A percentile compares a stretch with the other conserved stretches of the same genome.
These are phyloP conservation scores for Xylaria sp. DNA, from an alignment of 2,329 filamentous ascomycete species.

Conservation along the genomic window DNA sequence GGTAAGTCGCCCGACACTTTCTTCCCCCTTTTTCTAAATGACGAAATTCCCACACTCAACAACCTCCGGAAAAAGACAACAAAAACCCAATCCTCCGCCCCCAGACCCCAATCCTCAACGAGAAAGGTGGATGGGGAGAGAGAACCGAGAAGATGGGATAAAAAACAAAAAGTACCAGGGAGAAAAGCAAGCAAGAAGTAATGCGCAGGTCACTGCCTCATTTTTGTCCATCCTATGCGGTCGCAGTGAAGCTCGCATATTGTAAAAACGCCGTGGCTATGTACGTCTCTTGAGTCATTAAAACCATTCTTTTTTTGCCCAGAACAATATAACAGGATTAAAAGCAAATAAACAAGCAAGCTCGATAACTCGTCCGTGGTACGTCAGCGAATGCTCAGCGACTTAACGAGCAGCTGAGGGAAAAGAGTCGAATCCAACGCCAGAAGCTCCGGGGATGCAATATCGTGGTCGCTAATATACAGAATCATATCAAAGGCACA, in stretches of 20 bases:
- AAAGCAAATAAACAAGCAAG: conserved; percentile 32
- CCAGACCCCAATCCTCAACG: conserved; percentile 1
- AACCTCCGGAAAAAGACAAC: conserved; percentile 4
- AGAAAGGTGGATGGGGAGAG: neutral
- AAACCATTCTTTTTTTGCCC: conserved; percentile 20
- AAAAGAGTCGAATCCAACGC: conserved; percentile 45
- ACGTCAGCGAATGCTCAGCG: conserved; percentile 2
- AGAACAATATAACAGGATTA: conserved; percentile 28
- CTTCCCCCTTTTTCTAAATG: conserved; percentile 30
- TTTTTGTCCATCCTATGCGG: conserved; percentile 44
- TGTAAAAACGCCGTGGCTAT: conserved; percentile 38
- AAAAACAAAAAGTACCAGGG: conserved; percentile 5
- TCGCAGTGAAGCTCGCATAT: conserved; percentile 36
- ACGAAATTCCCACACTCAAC: conserved; percentile 11
- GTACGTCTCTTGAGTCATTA: conserved; percentile 36
- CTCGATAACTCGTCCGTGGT: conserved; percentile 3
- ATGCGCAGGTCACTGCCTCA: conserved; percentile 30
- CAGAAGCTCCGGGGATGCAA: conserved; percentile 48
- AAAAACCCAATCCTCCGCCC: neutral
- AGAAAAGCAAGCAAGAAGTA: conserved; percentile 22
- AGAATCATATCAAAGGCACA: conserved; percentile 46
- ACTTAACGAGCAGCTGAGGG: conserved; percentile 1
- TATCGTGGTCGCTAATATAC: conserved; percentile 54
- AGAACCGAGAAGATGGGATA: neutral
- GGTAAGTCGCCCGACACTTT: conserved; percentile 29